Base-by-base conservation (phyloP, 2,329 filamentous ascomycete genomes). In the Phialocephala subalpina region DNA sequence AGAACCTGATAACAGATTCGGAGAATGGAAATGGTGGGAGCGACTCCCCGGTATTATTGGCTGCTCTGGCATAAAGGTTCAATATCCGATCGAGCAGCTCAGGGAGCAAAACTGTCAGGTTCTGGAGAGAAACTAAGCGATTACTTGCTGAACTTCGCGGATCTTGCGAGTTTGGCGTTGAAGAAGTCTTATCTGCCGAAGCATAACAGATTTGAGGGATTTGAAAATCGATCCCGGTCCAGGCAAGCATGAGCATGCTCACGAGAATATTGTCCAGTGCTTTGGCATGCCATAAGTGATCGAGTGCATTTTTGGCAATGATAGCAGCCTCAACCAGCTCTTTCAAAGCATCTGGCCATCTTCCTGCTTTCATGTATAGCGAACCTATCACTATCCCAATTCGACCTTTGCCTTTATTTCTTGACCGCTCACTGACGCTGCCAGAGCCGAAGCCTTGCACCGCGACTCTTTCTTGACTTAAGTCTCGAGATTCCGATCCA, bases 231-330 rank as follows among this genome's bases (percentile, higher is more conserved):
- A 95, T 83, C 3, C 90, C 91, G 40, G 90, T 87, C 92, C 94
- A 97, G 35, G 90, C 92, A 68, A 97, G 88, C 73, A 98, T 86
- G 47, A 98, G 76, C 71, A 98, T 84, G 74, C 91, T 93, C 29
- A 97, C 84, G 56, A 96, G 82, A 67, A 97, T 92, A 33, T 94
- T 89, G 76, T 99, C 97, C 22, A 99, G 83, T 0, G 93, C 94
- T 79, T 98, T 98, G 20, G 92, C 96, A 80, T 97, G 93, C 95
- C 96, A 99, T n/a, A 98, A 78, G 78, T 97, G 93, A 78, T 99
- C 96, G 73, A 93, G 94, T 65, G 92, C 86, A 42, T 88, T 89
- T 73, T 93, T 91, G 18, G 93, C 91, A 72, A 90, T 88, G 11
- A 87, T 86, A 1, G 92, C 94, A 62, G 91, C 93, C 67, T 97